Evolutionary conservation across 2,329 filamentous ascomycete species (phyloP), one percentile per base, ranked within the genome.

Genomic region (Epichloe glyceriae): DNA sequence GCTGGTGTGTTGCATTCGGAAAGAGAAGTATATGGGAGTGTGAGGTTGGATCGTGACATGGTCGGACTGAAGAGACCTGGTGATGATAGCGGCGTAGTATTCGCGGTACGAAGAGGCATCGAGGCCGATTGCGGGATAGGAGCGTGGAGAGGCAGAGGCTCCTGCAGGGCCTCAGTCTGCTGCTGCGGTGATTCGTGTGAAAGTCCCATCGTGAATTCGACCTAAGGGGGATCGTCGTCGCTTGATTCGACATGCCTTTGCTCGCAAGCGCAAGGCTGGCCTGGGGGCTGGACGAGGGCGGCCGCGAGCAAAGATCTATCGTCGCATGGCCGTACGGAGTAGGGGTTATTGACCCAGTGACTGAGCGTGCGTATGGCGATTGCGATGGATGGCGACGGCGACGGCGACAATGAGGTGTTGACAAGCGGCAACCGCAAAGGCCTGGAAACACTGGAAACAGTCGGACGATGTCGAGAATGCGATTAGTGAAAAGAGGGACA

Each of bases 61-160:
- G 68, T 63, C 39, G 79, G 76, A 57, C 72, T 80, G 67, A 80
- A 83, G 53, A 83, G 74, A 26, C 79, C 79, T 0, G 79, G 76
- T 30, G 79, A 82, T 49, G 79, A 79, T 52, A 74, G 70, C 22
- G 79, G 78, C 11, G 80, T 82, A 67, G 72, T 80, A 61, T 65
- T 70, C 53, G 75, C 70, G 39, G 74, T 76, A 54, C 73, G 70
- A 55, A 70, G 62, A 20, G 72, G 70, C 54, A 73, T 55, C 46
- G 71, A 66, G 5, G 67, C 58, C 46, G 67, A 63, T 30, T 62
- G 60, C 39, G 65, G 64, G 26, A 69, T 56, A 55, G 66, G 60
- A 14, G 64, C 60, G 51, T 62, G 56, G 46, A 62, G 54, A 52
- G 62, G 57, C 39, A 62, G 57, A 45, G 48, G 50, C 47, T 53